Evolutionary conservation across 2,329 filamentous ascomycete genomes (phyloP).

Genomic region (Cadophora malorum): DNA sequence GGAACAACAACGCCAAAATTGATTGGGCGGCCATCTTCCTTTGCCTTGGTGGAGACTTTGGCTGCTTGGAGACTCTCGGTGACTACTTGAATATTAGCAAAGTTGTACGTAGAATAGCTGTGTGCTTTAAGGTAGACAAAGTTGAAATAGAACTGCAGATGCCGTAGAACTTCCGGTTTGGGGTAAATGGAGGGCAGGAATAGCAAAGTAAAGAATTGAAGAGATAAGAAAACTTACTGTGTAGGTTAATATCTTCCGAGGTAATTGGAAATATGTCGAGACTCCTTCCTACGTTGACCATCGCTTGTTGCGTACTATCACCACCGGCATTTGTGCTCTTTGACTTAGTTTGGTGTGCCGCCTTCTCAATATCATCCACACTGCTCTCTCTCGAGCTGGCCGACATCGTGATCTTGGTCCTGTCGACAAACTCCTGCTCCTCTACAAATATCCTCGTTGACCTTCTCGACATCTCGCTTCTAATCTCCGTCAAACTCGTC

Average conservation of each 20-base stretch:
- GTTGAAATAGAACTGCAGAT: neutral
- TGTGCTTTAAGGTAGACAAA: neutral
- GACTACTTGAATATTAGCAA: conserved; percentile 14
- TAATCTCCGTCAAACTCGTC: conserved; percentile 17
- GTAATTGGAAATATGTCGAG: conserved; percentile 30
- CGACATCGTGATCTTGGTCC: conserved; percentile 15
- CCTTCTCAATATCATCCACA: conserved; percentile 1
- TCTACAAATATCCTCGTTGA: conserved; percentile 35
- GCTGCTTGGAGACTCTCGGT: conserved; percentile 21
- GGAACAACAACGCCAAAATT: conserved; percentile 81
- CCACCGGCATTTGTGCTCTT: conserved; percentile 20
- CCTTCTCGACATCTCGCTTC: conserved; percentile 34
- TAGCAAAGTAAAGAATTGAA: neutral
- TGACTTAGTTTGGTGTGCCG: conserved; percentile 4
- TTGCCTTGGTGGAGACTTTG: conserved; percentile 30
- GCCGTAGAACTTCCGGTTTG: too few relatives aligned
- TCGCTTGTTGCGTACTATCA: conserved; percentile 20
- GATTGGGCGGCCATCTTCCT: conserved; percentile 51
- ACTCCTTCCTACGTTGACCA: conserved; percentile 32
- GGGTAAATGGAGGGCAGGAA: neutral
- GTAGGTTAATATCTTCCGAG: conserved; percentile 30
- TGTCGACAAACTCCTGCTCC: conserved; percentile 27
- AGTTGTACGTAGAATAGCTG: neutral
- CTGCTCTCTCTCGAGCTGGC: conserved; percentile 9
- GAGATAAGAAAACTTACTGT: conserved; percentile 30